Base-by-base conservation (phyloP, 495 filamentous ascomycete species). In the Viridothelium virens region DNA sequence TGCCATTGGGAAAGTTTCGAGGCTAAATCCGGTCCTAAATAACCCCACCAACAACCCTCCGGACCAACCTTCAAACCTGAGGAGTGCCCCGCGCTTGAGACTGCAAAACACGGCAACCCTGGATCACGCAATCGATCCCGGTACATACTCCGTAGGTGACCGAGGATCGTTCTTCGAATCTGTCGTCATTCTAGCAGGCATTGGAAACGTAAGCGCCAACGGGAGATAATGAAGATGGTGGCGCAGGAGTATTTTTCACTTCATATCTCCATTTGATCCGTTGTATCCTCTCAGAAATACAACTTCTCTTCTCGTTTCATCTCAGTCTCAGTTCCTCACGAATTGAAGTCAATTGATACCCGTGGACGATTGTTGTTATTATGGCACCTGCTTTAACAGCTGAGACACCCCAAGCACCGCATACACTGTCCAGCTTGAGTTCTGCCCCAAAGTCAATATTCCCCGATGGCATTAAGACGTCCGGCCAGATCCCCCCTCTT, bases 401-500 rank as follows among this genome's bases (percentile, higher is more conserved):
- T 3, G 66, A 66, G 12, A 12, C 65, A 2, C 67, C 44, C 34
- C 11, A 66, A 33, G 36, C 56, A 11, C 65, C 65, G 12, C 31
- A 66, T 16, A 59, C 63, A 2, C 31, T 59, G 0, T 59, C 53
- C 53, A 59, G 31, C 31, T 59, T 36, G 53, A 59, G 53, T 59
- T 59, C 68, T 63, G 71, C 73, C 11, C 70, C 72, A 33, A 70
- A 67, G 63, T 61, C 59, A 64, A 70, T 74, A 66, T 77, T 75
- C 70, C 75, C 75, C n/a, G 76, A 77, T 64, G 76, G 76, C 63
- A 73, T 76, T 65, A 80, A 86, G 72, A 92, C 90, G 31, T 89
- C 88, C 2, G 91, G 91, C 56, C 91, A 96, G 75, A 88, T 92
- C 66, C 81, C 86, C 2, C 91, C 91, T 2, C 73, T 90, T 9